Base-by-base conservation (phyloP, 192 early-diverging fungal species). In the Rhizoclosmatium sp. region DNA sequence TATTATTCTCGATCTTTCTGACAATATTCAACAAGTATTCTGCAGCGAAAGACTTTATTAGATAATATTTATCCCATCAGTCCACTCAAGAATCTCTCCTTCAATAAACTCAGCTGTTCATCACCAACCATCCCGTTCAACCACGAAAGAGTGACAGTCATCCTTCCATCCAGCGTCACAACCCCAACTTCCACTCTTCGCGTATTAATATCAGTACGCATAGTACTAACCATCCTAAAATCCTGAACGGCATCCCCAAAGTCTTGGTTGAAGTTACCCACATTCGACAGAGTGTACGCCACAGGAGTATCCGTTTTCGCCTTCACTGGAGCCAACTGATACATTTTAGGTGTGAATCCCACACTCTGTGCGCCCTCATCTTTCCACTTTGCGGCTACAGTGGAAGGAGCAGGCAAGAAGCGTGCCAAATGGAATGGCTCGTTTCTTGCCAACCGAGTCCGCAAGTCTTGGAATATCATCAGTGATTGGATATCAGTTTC, bases 51-150 rank as follows among this genome's bases (percentile, higher is more conserved):
- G 31, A 0, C 31, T 31, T 31, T 31, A 31, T 31, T 31, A 31
- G 31, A 31, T 31, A 31, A 54, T 16, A 54, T 54, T 12, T 7
- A 54, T 54, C 70, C 70, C 48, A 71, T 19, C 4, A 71, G 42
- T 2, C 48, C 56, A 5, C 5, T 4, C 5, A 40, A 58, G 9
- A 71, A 59, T 40, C 70, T 51, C 1, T 58, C 54, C n/a, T 23
- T 7, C n/a, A 71, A 45, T 51, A 71, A 40, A 9, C 21, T n/a
- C 1, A 71, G 2, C 44, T 71, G 2, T 19, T 7, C 47, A 19
- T 14, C 39, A n/a, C 21, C 49, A 9, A 71, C 70, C 70, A 71
- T 71, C 70, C 56, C 70, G 56, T 71, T 59, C 51, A 71, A 71
- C 7, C 14, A 7, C 7, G 19, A 9, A 1, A 71, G 21, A 3